Evolutionary conservation across 768 basidiomycete genomes (phyloP).

Genomic region (Cubamyces sp.): DNA sequence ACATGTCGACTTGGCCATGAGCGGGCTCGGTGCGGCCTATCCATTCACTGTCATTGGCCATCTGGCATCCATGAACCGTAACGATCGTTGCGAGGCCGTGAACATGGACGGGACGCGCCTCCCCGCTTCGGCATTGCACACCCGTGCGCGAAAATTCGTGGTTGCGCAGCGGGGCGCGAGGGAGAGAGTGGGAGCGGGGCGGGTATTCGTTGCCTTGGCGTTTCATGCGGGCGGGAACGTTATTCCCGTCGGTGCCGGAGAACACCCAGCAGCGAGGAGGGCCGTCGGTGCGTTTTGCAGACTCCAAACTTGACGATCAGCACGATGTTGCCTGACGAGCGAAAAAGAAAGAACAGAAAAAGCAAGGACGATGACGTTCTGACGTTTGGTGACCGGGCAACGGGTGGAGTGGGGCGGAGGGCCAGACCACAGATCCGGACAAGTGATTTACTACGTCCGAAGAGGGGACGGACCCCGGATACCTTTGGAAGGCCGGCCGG

Average conservation of each 20-base stretch:
- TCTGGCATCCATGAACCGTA: background rate
- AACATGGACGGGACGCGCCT: background rate
- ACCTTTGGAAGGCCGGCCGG: background rate
- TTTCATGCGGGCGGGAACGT: background rate
- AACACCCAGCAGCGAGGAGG: background rate
- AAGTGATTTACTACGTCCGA: conserved; percentile 1
- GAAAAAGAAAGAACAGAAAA: background rate
- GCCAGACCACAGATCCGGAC: conserved; percentile 1
- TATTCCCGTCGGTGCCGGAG: background rate
- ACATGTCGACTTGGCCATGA: conserved; percentile 6
- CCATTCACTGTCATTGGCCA: background rate
- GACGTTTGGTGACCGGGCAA: conserved; percentile 21
- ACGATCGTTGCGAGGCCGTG: conserved; percentile 3
- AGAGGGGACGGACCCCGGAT: conserved; percentile 9
- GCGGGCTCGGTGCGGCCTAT: conserved; percentile 16
- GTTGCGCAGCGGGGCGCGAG: background rate
- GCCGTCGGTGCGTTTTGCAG: conserved; percentile 6
- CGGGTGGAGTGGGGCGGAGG: conserved; percentile 3
- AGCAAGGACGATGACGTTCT: background rate
- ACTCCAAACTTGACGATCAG: background rate
- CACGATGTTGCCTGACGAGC: background rate
- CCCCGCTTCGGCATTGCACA: conserved; percentile 5
- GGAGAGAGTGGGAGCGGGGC: background rate
- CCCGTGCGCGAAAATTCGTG: background rate
- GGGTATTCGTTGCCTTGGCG: conserved; percentile 5